These are phyloP conservation scores for Hyaloscypha bicolor DNA, from an alignment of 495 filamentous ascomycete species.

Conservation along the genomic window DNA sequence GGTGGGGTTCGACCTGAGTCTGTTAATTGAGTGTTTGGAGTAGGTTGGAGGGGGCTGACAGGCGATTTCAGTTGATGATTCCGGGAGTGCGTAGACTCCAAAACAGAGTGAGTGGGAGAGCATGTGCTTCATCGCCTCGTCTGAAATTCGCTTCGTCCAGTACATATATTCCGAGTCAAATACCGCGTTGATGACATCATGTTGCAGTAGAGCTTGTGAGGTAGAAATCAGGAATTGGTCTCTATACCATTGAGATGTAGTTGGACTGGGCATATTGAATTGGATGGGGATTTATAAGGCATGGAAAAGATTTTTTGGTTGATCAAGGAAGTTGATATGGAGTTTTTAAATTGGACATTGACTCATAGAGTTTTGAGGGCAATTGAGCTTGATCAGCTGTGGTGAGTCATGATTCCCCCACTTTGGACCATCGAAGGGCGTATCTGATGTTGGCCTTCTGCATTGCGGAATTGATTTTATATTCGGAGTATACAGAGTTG, in stretches of 20 bases:
- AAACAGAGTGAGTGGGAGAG: conserved; percentile 57
- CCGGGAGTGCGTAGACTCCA: conserved; percentile 50
- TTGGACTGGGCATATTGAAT: background rate
- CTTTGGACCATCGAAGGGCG: no score
- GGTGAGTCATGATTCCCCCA: no score
- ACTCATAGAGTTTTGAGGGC: no score
- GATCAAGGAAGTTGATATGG: no score
- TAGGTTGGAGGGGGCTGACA: conserved; percentile 25
- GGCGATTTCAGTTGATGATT: conserved; percentile 35
- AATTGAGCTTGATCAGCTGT: no score
- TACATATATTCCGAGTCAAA: conserved; percentile 55
- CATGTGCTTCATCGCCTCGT: conserved; percentile 41
- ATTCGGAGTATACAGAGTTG: no score
- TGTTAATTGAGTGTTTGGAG: background rate
- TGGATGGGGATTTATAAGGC: no score
- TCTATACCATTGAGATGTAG: conserved; percentile 16
- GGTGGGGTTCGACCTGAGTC: conserved; percentile 15
- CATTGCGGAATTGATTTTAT: no score
- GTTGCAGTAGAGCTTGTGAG: conserved; percentile 49
- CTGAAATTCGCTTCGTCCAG: conserved; percentile 51
- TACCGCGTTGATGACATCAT: conserved; percentile 50
- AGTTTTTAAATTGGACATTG: no score
- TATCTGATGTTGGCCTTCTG: no score
- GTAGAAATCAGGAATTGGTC: conserved; percentile 48
- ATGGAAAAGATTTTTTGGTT: no score